These are phyloP conservation scores for Aspergillus sp. DNA, from an alignment of 2,329 filamentous ascomycete genomes.

Conservation along the genomic window DNA sequence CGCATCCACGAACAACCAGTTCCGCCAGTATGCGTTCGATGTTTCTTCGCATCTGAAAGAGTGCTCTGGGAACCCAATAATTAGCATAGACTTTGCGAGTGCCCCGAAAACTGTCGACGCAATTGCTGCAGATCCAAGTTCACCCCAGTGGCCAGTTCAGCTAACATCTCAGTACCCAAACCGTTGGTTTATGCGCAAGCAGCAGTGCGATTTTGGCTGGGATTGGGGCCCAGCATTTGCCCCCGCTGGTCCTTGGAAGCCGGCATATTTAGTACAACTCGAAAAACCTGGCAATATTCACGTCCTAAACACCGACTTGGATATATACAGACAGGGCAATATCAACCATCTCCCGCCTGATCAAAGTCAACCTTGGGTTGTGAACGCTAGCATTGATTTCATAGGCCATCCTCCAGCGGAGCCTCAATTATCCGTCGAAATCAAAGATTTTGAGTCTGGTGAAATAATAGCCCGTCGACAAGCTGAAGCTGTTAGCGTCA, in stretches of 20 bases:
- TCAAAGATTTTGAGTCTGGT: conserved; percentile 46
- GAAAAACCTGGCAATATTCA: conserved; percentile 43
- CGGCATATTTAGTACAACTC: conserved; percentile 58
- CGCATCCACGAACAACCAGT: conserved; percentile 62
- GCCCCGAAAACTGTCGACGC: conserved; percentile 54
- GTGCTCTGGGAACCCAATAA: conserved; percentile 42
- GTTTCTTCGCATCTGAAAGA: conserved; percentile 48
- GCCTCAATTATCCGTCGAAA: conserved; percentile 48
- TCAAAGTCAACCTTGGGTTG: conserved; percentile 58
- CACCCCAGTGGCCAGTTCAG: conserved; percentile 55
- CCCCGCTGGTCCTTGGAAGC: conserved; percentile 64
- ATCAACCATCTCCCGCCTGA: conserved; percentile 59
- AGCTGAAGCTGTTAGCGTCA: conserved; percentile 43
- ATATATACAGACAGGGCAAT: conserved; percentile 60
- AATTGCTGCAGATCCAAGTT: conserved; percentile 52
- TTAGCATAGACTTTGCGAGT: conserved; percentile 59
- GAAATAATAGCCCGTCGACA: conserved; percentile 38
- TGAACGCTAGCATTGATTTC: conserved; percentile 62
- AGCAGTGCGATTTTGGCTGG: conserved; percentile 66
- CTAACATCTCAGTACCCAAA: conserved; percentile 53
- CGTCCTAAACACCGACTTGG: conserved; percentile 55
- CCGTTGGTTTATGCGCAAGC: conserved; percentile 59
- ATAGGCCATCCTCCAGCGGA: conserved; percentile 49
- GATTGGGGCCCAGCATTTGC: conserved; percentile 63
- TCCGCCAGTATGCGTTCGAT: conserved; percentile 62